Conservation (phyloP, 2,329 filamentous ascomycete species). For the Dactylellina drechsleri region DNA sequence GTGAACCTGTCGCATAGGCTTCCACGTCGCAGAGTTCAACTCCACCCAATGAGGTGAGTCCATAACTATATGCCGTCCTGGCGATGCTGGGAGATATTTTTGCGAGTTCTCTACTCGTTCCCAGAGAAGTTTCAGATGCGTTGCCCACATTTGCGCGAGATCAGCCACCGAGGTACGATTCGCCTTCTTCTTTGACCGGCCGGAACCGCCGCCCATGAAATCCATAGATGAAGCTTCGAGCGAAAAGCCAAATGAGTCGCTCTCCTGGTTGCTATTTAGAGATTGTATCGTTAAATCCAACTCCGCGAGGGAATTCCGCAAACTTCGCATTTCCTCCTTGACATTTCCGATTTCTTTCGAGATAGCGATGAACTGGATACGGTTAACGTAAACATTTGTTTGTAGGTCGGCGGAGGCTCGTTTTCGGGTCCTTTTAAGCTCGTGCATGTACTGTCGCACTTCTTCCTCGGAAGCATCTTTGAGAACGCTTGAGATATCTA, state of each 20-base stretch:
- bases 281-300: conserved; percentile 81
- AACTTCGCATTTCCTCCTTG: conserved; percentile 91
- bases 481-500: conserved; percentile 75
- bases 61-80: conserved; percentile 91
- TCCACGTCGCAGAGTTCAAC: conserved; percentile 96
- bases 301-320: conserved; percentile 91
- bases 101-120: conserved; percentile 98
- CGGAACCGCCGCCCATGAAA: conserved; percentile 39
- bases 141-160: conserved; percentile 74
- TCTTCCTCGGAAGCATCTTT: conserved; percentile 88
- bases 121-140: conserved; percentile 81
- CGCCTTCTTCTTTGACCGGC: conserved; percentile 65
- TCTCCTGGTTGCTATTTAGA: conserved; percentile 69
- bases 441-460: conserved; percentile 81
- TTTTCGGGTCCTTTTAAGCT: conserved; percentile 78
- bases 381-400: conserved; percentile 95
- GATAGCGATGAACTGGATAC: conserved; percentile 98
- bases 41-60: conserved; percentile 96
- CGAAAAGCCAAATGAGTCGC: conserved; percentile 28
- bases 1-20: conserved; percentile 86
- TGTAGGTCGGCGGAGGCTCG: conserved; percentile 85
- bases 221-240: conserved; percentile 23
- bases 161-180: conserved; percentile 90
- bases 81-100: conserved; percentile 89
- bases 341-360: conserved; percentile 98